phyloP scores from a whole-genome alignment of 2,329 filamentous ascomycete species.

The Exophiala aquamarina region DNA sequence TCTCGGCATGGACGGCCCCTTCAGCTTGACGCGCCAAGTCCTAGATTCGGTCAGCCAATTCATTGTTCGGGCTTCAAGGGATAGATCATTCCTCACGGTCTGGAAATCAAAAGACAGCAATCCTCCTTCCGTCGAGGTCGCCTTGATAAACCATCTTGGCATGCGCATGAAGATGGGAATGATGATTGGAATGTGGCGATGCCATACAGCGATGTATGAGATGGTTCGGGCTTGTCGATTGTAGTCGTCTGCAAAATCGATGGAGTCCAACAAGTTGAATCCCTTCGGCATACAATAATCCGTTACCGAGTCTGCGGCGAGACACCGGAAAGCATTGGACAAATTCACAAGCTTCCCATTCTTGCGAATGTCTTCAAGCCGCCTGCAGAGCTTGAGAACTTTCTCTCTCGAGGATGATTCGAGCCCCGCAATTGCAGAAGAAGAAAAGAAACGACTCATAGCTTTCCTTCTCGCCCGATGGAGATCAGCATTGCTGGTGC shows the following conservation, averaged over 20 bases:
- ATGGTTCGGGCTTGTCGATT: slow-evolving; percentile 22
- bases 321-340: slow-evolving; percentile 25
- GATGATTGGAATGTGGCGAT: slow-evolving; percentile 26
- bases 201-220: slow-evolving; percentile 23
- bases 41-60: slow-evolving; percentile 9
- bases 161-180: slow-evolving; percentile 24
- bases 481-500: slow-evolving; percentile 31
- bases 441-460: slow-evolving; percentile 39
- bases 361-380: slow-evolving; percentile 19
- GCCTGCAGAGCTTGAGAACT: slow-evolving; percentile 22
- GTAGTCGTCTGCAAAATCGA: slow-evolving; percentile 27
- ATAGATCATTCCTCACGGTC: slow-evolving; percentile 12
- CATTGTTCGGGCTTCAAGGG: not conserved
- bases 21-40: slow-evolving; percentile 19
- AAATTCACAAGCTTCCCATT: slow-evolving; percentile 23
- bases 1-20: slow-evolving; percentile 17
- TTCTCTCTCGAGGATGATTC: slow-evolving; percentile 20
- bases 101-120: slow-evolving; percentile 25
- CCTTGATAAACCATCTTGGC: slow-evolving; percentile 22
- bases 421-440: slow-evolving; percentile 20
- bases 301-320: slow-evolving; percentile 27
- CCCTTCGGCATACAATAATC: slow-evolving; percentile 25
- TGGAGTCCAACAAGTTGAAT: slow-evolving; percentile 23
- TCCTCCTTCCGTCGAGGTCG: slow-evolving; percentile 21
- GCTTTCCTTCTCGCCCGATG: slow-evolving; percentile 35